A percentile compares a stretch with the other conserved stretches of the same genome.
These are phyloP conservation scores for Candida hungchunana DNA, from an alignment of 805 yeast genomes.

Conservation along the genomic window DNA sequence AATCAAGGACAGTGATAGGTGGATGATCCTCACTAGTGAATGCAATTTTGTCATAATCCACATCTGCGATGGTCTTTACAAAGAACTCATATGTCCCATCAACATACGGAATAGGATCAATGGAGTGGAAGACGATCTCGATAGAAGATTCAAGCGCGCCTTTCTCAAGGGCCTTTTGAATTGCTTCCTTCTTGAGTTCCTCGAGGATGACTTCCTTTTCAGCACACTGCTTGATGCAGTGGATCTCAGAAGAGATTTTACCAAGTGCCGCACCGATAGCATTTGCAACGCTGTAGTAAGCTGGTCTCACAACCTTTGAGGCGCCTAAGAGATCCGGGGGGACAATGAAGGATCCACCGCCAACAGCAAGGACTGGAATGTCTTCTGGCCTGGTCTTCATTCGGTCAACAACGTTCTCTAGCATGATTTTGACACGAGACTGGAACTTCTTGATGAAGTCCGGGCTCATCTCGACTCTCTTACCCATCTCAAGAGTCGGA, in stretches of 20 bases:
- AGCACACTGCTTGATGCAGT: conserved; percentile 7
- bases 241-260: conserved; percentile 31
- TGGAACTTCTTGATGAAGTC: conserved; percentile 15
- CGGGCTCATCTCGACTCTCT: neutral
- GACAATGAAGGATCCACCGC: conserved; percentile 48
- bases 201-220: conserved; percentile 20
- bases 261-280: conserved; percentile 50
- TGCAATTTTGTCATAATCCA: conserved; percentile 24
- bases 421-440: conserved; percentile 18
- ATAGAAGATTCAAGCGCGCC: conserved; percentile 27
- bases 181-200: conserved; percentile 21
- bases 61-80: conserved; percentile 21
- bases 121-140: conserved; percentile 24
- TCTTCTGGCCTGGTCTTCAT: conserved; percentile 43
- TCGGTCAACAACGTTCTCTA: conserved; percentile 38
- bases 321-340: conserved; percentile 37
- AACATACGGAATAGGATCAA: conserved; percentile 30
- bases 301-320: conserved; percentile 38
- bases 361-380: conserved; percentile 41
- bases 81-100: conserved; percentile 25
- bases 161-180: conserved; percentile 19
- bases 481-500: conserved; percentile 11
- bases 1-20: conserved; percentile 2
- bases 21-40: conserved; percentile 7
- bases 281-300: conserved; percentile 41